A percentile compares a stretch with the other conserved stretches of the same genome.
Evolutionary conservation across 176 grass and related monocot genomes (phyloP).

Genomic region (Pharus latifolius): DNA sequence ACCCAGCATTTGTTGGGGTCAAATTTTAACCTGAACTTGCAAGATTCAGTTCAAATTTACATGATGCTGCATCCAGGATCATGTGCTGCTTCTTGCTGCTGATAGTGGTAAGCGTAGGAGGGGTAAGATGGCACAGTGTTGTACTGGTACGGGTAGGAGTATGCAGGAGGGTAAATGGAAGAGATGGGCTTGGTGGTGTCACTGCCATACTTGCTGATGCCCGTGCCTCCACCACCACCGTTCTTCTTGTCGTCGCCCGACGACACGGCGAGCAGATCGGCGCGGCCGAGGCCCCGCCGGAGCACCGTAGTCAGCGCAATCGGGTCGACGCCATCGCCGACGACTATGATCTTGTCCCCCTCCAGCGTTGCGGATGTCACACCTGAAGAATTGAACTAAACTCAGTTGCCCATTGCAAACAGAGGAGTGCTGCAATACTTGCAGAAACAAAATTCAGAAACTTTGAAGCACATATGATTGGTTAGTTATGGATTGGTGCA

Average conservation of each 20-base stretch:
- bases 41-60: constrained; percentile 2
- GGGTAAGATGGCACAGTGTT: constrained; percentile 28
- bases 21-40: too few species aligned
- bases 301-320: constrained; percentile 44
- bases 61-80: constrained; percentile 40
- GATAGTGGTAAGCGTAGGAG: constrained; percentile 22
- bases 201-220: background rate
- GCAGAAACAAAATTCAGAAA: too few species aligned
- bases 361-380: constrained; percentile 58
- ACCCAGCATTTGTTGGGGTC: too few species aligned
- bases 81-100: constrained; percentile 32
- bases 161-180: too few species aligned
- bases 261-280: constrained; percentile 48
- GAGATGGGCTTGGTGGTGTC: background rate
- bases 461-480: too few species aligned
- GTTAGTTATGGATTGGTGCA: too few species aligned
- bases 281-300: constrained; percentile 42
- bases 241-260: constrained; percentile 45
- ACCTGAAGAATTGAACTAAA: constrained; percentile 29
- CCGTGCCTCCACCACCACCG: background rate
- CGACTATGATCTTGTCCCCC: constrained; percentile 32
- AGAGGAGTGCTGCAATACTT: too few species aligned
- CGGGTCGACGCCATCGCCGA: constrained; percentile 44
- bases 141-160: constrained; percentile 43
- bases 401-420: too few species aligned